Base-by-base conservation (phyloP, 108 stramenopile species). In the Pseudonitzschia pungens region DNA sequence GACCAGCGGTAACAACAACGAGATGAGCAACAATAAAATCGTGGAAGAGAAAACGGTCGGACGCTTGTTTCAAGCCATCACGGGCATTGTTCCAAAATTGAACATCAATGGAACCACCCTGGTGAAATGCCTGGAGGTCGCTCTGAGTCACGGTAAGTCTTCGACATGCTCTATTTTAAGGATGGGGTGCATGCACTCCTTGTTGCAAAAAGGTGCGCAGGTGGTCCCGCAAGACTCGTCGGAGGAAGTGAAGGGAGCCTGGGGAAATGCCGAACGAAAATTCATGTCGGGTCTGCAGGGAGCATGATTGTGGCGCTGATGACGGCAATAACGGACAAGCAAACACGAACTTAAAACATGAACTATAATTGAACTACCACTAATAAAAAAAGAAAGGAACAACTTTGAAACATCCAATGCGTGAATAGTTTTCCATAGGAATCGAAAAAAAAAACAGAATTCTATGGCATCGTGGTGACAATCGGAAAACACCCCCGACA, bases 161-260 rank as follows among this genome's bases (percentile, higher is more conserved):
- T 62, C 79, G 0, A 65, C 86, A 41, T 56, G 62, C 22, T 71
- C 83, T 3, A 69, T 75, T 0, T 59, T 68, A 9, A 65, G 89
- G 12, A 93, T 93, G 88, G 85, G 90, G 71, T 78, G 86, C 41
- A 68, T 90, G 51, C 89, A 93, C 78, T 68, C 88, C 0, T 74
- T 93, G 42, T 73, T 93, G 51, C 85, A 84, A 20, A 77, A 81
- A 57, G 92, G 92, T 20, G 81, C 62, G 29, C 65, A 70, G 63
- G 63, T 74, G 21, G 55, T 76, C 15, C 62, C 59, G 36, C 69
- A 74, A 56, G 79, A 75, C 40, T 60, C 82, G 40, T 65, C 78
- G 43, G 54, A 51, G 12, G 73, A 71, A 26, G 63, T 59, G 16
- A 44, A 65, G 53, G 69, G 55, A 31, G 79, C 72, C 26, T 80